phyloP scores from a whole-genome alignment of 2,329 filamentous ascomycete genomes.

The Cladorrhinum sp. region DNA sequence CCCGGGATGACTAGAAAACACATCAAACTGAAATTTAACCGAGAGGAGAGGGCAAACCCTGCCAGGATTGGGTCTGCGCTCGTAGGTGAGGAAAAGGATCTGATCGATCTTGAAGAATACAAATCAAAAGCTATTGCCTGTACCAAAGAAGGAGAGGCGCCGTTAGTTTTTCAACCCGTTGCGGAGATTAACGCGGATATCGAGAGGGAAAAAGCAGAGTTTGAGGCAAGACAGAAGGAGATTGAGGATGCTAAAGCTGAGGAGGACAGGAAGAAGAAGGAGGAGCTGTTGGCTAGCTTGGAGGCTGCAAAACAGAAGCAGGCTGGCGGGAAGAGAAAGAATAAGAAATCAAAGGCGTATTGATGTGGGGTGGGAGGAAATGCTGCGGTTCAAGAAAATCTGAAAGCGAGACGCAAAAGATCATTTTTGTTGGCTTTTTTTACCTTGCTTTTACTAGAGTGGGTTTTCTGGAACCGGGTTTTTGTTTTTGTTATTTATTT shows the following conservation, averaged over 20 bases:
- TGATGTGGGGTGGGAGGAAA: too few relatives aligned
- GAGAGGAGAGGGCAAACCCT: slow-evolving; percentile 69
- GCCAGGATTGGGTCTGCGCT: slow-evolving; percentile 62
- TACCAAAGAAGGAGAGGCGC: slow-evolving; percentile 48
- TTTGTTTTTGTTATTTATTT: too few relatives aligned
- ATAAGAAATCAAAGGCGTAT: too few relatives aligned
- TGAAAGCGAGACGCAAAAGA: too few relatives aligned
- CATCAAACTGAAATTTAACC: slow-evolving; percentile 79
- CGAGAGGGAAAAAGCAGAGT: slow-evolving; percentile 40
- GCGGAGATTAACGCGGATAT: slow-evolving; percentile 56
- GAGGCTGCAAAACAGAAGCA: slow-evolving; percentile 19
- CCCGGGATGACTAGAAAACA: slow-evolving; percentile 66
- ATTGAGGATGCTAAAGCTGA: slow-evolving; percentile 48
- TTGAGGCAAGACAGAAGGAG: slow-evolving; percentile 45
- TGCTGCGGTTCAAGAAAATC: too few relatives aligned
- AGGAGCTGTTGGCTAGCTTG: slow-evolving; percentile 42
- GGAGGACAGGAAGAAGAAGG: slow-evolving; percentile 45
- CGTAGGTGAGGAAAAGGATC: slow-evolving; percentile 54
- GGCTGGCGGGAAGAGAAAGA: slow-evolving; percentile 13
- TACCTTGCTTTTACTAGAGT: too few relatives aligned
- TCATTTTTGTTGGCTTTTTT: too few relatives aligned
- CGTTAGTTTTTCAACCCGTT: slow-evolving; percentile 33
- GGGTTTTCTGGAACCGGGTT: too few relatives aligned
- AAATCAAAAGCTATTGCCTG: slow-evolving; percentile 42
- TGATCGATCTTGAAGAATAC: slow-evolving; percentile 61